Evolutionary conservation across 257 asterid genomes (phyloP).

Genomic region (Linaria vulgaris): DNA sequence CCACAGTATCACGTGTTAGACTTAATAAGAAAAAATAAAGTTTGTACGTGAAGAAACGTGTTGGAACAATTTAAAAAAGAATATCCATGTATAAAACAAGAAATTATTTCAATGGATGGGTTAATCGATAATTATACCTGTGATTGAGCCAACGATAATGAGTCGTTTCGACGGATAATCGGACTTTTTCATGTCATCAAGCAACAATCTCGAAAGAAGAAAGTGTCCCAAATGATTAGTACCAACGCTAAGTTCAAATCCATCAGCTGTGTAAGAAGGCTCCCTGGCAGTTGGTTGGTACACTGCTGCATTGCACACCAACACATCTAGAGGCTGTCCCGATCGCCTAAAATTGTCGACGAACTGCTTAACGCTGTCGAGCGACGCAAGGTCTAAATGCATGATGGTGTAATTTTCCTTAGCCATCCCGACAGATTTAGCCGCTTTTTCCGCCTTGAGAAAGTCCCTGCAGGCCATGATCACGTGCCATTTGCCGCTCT

Average conservation of each 20-base stretch:
- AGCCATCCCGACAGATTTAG: constrained; percentile 69
- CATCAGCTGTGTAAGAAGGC: constrained; percentile 81
- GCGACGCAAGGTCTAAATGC: constrained; percentile 83
- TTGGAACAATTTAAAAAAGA: too few species aligned
- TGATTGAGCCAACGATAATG: constrained; percentile 91
- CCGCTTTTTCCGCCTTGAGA: constrained; percentile 76
- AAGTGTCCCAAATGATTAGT: constrained; percentile 90
- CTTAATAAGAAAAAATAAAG: too few species aligned
- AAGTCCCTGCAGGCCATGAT: constrained; percentile 95
- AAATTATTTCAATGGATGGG: too few species aligned
- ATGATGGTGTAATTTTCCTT: constrained; percentile 75
- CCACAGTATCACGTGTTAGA: too few species aligned
- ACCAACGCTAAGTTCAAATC: constrained; percentile 91
- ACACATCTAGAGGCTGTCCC: constrained; percentile 61
- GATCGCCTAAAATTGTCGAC: constrained; percentile 65
- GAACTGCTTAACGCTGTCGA: constrained; percentile 86
- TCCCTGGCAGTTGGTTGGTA: constrained; percentile 82
- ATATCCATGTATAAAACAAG: too few species aligned
- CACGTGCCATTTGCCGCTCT: constrained; percentile 82
- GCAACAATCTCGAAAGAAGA: constrained; percentile 77
- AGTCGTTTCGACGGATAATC: constrained; percentile 83
- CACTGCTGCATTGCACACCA: constrained; percentile 90
- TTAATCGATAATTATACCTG: constrained; percentile 43
- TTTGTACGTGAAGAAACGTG: too few species aligned
- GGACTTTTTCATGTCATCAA: constrained; percentile 75